Evolutionary conservation across 305 asterid genomes (phyloP), one percentile per base, ranked within the genome.

Genomic region (Fraxinus ornus): DNA sequence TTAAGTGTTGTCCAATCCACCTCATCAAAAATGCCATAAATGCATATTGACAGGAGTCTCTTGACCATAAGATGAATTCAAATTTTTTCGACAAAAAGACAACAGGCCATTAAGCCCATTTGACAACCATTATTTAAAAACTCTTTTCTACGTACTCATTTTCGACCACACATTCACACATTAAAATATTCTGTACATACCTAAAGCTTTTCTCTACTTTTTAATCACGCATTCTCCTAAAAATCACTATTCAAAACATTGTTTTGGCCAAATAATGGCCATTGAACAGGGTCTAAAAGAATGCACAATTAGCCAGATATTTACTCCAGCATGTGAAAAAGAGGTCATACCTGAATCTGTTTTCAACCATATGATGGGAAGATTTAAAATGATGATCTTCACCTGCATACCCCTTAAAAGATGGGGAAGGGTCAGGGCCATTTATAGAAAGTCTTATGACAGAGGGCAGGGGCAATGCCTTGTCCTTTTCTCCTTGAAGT

Each of bases 281-380:
- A 47, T 47, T 47, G 57, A 47, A 47, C 57, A 47, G 57, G 57
- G 57, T 47, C 57, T 47, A 47, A 19, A 68, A 76, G 66, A 32
- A 5, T 30, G 76, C 79, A 66, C 17, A 75, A 24, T 32, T 70
- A 28, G 74, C 68, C 13, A 57, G 68, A 57, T 22, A 21, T 19
- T 66, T 26, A 66, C 74, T 26, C 36, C 37, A 33, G 26, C 49
- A 33, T 6, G 33, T 70, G 79, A 32, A 39, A 62, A 37, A 52
- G 26, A 75, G 80, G 68, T 26, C 82, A 79, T 90, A 96, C 99
- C 98, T 93, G 89, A 91, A 91, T 47, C 86, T 89, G 81, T 82
- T 85, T 83, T 90, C 94, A 76, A 88, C 88, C 81, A 84, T 47
- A 74, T 39, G 74, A 41, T 85, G 83, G 80, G 93, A 84, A 82